A percentile compares a stretch with the other conserved stretches of the same genome.
phyloP scores from a whole-genome alignment of 2,329 filamentous ascomycete genomes.

The Xylogone sp. region DNA sequence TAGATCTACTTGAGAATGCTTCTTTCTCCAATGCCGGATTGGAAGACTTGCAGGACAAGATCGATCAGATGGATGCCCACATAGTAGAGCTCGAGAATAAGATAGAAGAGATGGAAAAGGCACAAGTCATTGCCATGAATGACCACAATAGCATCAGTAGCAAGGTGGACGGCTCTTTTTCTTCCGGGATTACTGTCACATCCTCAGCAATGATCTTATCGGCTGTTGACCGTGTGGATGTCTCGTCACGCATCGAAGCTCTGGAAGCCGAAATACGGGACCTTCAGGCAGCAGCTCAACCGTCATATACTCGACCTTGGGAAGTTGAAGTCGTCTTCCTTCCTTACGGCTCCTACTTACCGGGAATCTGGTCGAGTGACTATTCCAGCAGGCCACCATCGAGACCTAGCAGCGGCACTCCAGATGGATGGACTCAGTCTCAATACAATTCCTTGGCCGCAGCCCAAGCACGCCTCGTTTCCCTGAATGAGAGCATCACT shows the following conservation, averaged over 20 bases:
- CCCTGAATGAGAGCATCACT: slow-evolving; percentile 16
- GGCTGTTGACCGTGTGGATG: slow-evolving; percentile 32
- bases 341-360: slow-evolving; percentile 58
- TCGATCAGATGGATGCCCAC: slow-evolving; percentile 63
- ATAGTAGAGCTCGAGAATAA: slow-evolving; percentile 66
- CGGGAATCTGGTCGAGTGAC: slow-evolving; percentile 49
- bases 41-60: slow-evolving; percentile 65
- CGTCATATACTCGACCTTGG: slow-evolving; percentile 64
- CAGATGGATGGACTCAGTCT: slow-evolving; percentile 43
- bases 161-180: slow-evolving; percentile 22
- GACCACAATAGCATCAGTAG: slow-evolving; percentile 21
- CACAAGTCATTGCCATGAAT: slow-evolving; percentile 39
- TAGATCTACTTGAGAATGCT: slow-evolving; percentile 66
- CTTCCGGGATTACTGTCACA: slow-evolving; percentile 29
- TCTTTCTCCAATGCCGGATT: slow-evolving; percentile 65
- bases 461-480: slow-evolving; percentile 19
- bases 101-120: slow-evolving; percentile 56
- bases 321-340: slow-evolving; percentile 73
- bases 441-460: slow-evolving; percentile 21
- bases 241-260: slow-evolving; percentile 38
- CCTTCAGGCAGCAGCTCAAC: slow-evolving; percentile 35
- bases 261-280: slow-evolving; percentile 37
- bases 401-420: slow-evolving; percentile 32
- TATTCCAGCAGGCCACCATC: slow-evolving; percentile 30
- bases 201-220: slow-evolving; percentile 32